These are phyloP conservation scores for Sicyos baderoa DNA, from an alignment of 306 rosid genomes.

Conservation along the genomic window DNA sequence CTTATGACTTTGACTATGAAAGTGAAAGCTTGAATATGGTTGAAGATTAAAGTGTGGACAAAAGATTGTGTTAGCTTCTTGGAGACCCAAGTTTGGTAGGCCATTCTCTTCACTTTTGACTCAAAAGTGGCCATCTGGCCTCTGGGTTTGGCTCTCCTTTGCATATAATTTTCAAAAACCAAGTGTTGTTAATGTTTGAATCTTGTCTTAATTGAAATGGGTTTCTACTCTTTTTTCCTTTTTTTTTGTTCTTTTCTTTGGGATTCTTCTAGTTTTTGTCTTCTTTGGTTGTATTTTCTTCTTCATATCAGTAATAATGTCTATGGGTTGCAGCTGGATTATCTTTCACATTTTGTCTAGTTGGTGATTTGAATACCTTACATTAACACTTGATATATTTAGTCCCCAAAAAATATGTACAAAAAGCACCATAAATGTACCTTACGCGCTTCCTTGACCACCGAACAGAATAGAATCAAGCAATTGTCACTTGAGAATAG, in stretches of 20 bases:
- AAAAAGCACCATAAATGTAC: neutral
- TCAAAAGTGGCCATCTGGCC: conserved; percentile 16
- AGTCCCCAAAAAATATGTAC: neutral
- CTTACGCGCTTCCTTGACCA: neutral
- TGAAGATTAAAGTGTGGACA: conserved; percentile 16
- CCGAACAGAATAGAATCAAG: neutral
- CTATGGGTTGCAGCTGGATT: conserved; percentile 2
- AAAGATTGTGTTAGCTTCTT: conserved; percentile 5
- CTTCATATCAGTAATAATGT: neutral
- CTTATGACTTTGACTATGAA: conserved; percentile 19
- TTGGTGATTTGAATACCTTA: neutral
- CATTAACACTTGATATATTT: no score
- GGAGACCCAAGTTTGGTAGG: conserved; percentile 1
- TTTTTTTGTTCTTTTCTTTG: neutral
- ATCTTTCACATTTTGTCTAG: neutral
- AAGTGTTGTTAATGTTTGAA: neutral
- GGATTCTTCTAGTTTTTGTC: neutral
- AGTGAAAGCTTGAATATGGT: conserved; percentile 14
- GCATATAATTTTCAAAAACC: conserved; percentile 3
- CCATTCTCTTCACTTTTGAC: conserved; percentile 18
- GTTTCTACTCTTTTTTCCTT: neutral
- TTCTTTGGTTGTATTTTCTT: neutral
- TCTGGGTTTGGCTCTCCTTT: conserved; percentile 14
- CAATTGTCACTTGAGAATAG: no score
- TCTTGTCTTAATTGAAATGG: conserved; percentile 1